A percentile compares a stretch with the other conserved stretches of the same genome.
phyloP scores from a whole-genome alignment of 805 yeast species.

The Teunomyces atbi region DNA sequence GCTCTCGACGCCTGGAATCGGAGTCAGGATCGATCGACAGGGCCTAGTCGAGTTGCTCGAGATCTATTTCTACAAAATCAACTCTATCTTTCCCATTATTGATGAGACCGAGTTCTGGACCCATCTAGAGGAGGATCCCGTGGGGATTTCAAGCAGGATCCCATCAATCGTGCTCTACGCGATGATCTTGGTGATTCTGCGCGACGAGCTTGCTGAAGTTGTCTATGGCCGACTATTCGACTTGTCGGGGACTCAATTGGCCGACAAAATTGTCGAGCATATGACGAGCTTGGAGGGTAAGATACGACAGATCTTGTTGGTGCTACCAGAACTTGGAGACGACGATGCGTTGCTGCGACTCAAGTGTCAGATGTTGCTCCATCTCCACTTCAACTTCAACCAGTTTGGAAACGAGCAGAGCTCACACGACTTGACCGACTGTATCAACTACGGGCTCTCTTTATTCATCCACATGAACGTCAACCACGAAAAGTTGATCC shows the following conservation, averaged over 20 bases:
- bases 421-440: slow-evolving; percentile 29
- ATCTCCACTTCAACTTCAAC: slow-evolving; percentile 25
- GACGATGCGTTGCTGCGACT: slow-evolving; percentile 24
- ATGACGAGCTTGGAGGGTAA: slow-evolving; percentile 27
- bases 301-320: slow-evolving; percentile 30
- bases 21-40: not conserved
- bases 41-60: slow-evolving; percentile 16
- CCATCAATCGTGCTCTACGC: slow-evolving; percentile 24
- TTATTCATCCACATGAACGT: slow-evolving; percentile 26
- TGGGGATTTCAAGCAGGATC: slow-evolving; percentile 6
- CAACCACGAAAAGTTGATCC: slow-evolving; percentile 5
- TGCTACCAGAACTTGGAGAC: slow-evolving; percentile 32
- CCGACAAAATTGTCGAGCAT: slow-evolving; percentile 12
- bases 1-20: slow-evolving; percentile 14
- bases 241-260: not conserved
- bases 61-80: slow-evolving; percentile 30
- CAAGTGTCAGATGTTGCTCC: slow-evolving; percentile 22
- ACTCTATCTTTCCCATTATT: slow-evolving; percentile 32
- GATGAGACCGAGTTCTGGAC: slow-evolving; percentile 28
- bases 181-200: slow-evolving; percentile 24
- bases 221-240: slow-evolving; percentile 20
- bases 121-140: slow-evolving; percentile 14
- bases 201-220: slow-evolving; percentile 27
- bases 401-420: slow-evolving; percentile 29
- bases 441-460: slow-evolving; percentile 25